Base-by-base conservation (phyloP, 441 rosid species). In the Manihot esculenta region DNA sequence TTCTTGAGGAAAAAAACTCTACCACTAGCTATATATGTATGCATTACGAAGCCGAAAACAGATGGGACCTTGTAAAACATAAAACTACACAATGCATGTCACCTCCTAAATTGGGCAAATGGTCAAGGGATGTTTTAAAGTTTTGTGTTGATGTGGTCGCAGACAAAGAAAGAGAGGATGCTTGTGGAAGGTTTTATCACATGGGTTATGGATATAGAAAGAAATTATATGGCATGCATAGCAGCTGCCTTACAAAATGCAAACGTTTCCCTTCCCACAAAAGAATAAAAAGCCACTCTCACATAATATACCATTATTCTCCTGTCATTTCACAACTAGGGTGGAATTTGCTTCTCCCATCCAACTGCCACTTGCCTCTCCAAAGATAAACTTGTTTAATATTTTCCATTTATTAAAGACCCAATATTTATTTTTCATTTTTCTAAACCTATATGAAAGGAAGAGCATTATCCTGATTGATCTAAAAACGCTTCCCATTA, bases 161-260 rank as follows among this genome's bases (percentile, higher is more conserved):
- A 70, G 75, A 74, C 78, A 70, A 69, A 66, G n/a, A n/a, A 71
- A 47, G 38, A 70, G 42, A 23, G 66, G 51, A 69, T 77, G 76
- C 54, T 62, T 18, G 44, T 64, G 51, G 55, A 69, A 70, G 76
- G 75, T 74, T 83, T 60, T 23, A 48, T 68, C 85, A 80, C 84
- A 79, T 80, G 84, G 80, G 75, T 20, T 83, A 78, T 70, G 80
- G 62, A 5, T 20, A 10, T 38, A n/a, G n/a, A 56, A 64, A 15
- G 15, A 62, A n/a, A 77, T 57, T 66, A 72, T 64, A 76, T 79
- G 72, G 81, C 76, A 75, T 77, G 79, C 73, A 79, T 81, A 76
- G 75, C 74, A 75, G 71, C 76, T 81, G 76, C 81, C 76, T 72
- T 62, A 7, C 70, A 75, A 76, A 76, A 64, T 68, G 75, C 81